Evolutionary conservation across 2,329 filamentous ascomycete genomes (phyloP).

Genomic region (Phaeophleospora eucalypticola): DNA sequence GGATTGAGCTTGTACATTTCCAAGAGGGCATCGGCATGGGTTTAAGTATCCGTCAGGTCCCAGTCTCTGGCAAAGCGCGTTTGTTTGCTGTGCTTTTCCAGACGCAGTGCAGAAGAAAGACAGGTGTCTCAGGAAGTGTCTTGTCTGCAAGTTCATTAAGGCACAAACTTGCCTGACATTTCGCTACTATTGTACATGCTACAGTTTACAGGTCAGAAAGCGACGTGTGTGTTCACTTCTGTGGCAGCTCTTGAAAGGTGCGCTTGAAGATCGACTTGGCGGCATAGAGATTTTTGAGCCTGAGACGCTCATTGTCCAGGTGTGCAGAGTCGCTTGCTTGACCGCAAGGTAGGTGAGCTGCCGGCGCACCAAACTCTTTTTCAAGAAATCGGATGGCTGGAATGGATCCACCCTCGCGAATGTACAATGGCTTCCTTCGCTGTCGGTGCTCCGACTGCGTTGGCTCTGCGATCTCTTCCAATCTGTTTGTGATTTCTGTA

Average conservation of each 20-base stretch:
- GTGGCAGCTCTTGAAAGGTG: conserved; percentile 58
- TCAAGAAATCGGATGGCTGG: conserved; percentile 91
- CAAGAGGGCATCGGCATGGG: too few species aligned
- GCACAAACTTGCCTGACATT: too few species aligned
- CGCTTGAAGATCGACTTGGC: conserved; percentile 85
- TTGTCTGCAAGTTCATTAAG: too few species aligned
- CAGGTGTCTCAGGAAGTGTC: too few species aligned
- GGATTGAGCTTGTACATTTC: too few species aligned
- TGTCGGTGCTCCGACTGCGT: conserved; percentile 31
- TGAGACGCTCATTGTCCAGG: conserved; percentile 89
- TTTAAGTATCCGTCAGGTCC: too few species aligned
- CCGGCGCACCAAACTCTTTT: conserved; percentile 86
- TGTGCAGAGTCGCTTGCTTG: conserved; percentile 93
- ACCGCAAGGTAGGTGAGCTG: conserved; percentile 88
- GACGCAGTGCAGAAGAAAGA: too few species aligned
- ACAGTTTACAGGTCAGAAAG: neutral
- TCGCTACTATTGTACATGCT: too few species aligned
- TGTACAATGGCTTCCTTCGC: conserved; percentile 70
- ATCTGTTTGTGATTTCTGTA: conserved; percentile 21
- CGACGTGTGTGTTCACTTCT: conserved; percentile 18
- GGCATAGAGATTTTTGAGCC: conserved; percentile 82
- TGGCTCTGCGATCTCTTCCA: conserved; percentile 35
- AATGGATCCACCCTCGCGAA: conserved; percentile 91
- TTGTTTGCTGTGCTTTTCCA: too few species aligned
- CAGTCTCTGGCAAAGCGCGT: too few species aligned